phyloP scores from a whole-genome alignment of 805 yeast species.

The Lachancea cidri region DNA sequence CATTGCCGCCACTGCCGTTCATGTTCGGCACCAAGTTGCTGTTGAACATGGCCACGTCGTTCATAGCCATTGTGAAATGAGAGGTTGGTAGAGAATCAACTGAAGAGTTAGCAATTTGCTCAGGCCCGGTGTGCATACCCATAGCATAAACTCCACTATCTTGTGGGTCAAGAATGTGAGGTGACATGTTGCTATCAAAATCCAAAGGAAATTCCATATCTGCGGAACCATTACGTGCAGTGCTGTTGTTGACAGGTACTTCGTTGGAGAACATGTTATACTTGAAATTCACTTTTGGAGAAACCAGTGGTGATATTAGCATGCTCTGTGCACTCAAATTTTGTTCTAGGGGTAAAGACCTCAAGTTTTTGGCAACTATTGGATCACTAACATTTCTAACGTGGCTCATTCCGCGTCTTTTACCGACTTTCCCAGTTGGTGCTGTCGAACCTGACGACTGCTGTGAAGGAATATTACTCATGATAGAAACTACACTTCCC shows the following conservation, averaged over 20 bases:
- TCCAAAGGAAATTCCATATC: conserved; percentile 3
- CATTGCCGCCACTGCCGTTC: neutral
- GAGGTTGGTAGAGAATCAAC: neutral
- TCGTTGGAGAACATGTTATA: conserved; percentile 11
- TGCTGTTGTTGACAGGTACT: neutral
- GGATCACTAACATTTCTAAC: conserved; percentile 7
- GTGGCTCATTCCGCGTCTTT: conserved; percentile 9
- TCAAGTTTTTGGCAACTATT: neutral
- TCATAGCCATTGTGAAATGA: conserved; percentile 8
- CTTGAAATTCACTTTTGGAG: conserved; percentile 15
- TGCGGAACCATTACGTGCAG: neutral
- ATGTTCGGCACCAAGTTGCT: conserved; percentile 8
- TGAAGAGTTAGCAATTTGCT: neutral
- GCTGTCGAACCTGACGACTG: too few relatives aligned
- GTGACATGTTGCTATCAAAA: conserved; percentile 2
- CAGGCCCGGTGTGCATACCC: conserved; percentile 2
- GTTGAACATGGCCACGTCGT: conserved; percentile 14
- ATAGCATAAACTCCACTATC: conserved; percentile 2
- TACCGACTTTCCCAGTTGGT: conserved; percentile 7
- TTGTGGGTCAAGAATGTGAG: conserved; percentile 1
- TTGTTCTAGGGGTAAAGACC: neutral
- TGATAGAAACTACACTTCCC: neutral
- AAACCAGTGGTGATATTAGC: neutral
- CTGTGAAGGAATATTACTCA: conserved; percentile 3
- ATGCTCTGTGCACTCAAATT: neutral